Evolutionary conservation across 768 basidiomycete genomes (phyloP).

Genomic region (Fomitopsis pulvina): DNA sequence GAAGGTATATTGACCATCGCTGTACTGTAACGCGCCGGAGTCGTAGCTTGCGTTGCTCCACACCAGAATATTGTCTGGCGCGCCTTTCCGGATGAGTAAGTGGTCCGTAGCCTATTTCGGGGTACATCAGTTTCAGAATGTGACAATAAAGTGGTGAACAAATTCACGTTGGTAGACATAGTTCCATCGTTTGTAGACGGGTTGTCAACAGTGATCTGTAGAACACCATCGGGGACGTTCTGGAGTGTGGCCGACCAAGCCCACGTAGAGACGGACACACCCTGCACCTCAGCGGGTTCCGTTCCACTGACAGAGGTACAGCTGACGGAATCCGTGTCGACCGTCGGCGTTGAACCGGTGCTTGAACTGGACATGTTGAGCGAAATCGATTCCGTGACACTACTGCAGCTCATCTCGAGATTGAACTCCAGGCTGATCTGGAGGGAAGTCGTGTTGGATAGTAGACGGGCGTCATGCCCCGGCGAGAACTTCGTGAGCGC

Average conservation of each 20-base stretch:
- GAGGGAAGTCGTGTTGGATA: conserved; percentile 47
- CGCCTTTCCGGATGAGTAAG: conserved; percentile 76
- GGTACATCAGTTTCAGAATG: neutral
- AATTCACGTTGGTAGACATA: conserved; percentile 50
- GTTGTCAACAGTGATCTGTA: conserved; percentile 63
- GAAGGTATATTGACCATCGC: conserved; percentile 65
- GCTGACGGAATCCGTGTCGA: conserved; percentile 34
- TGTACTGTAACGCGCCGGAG: conserved; percentile 45
- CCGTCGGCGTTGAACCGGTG: conserved; percentile 46
- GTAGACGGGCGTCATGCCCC: conserved; percentile 79
- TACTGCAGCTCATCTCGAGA: conserved; percentile 62
- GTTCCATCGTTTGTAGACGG: conserved; percentile 36
- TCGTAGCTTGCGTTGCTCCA: conserved; percentile 82
- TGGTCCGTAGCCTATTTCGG: conserved; percentile 56
- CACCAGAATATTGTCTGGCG: conserved; percentile 72
- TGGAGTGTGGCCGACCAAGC: conserved; percentile 68
- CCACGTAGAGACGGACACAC: conserved; percentile 54
- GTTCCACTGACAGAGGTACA: conserved; percentile 48
- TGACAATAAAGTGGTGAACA: neutral
- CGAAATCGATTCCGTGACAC: conserved; percentile 55
- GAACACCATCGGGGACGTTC: conserved; percentile 77
- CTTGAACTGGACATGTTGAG: conserved; percentile 69
- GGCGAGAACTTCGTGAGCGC: conserved; percentile 75
- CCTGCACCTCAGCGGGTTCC: conserved; percentile 43
- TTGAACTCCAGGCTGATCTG: conserved; percentile 79